These are phyloP conservation scores for Lentinula raphanica DNA, from an alignment of 768 basidiomycete species.

Conservation along the genomic window DNA sequence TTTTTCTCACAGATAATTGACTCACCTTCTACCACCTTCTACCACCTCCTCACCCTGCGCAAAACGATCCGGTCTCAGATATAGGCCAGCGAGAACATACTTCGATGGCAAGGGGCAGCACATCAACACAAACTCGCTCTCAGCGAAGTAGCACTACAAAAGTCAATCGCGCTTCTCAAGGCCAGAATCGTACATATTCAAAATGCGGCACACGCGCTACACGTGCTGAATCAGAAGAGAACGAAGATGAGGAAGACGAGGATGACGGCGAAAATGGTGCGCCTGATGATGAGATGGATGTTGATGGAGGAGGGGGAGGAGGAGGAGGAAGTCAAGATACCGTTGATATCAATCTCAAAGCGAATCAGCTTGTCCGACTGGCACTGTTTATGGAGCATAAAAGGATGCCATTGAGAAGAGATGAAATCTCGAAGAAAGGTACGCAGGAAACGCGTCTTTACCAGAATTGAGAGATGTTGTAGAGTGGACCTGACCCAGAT, in stretches of 20 bases:
- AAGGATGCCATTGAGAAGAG: constrained; percentile 59
- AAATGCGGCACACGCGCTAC: not conserved
- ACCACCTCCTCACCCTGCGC: too few relatives aligned
- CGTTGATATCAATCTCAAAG: constrained; percentile 52
- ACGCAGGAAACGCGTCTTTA: not conserved
- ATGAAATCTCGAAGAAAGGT: constrained; percentile 90
- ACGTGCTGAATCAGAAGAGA: not conserved
- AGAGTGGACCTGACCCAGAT: constrained; percentile 17
- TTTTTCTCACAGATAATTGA: too few relatives aligned
- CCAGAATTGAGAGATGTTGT: too few relatives aligned
- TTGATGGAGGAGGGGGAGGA: constrained; percentile 25
- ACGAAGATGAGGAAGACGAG: constrained; percentile 18
- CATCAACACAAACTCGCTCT: not conserved
- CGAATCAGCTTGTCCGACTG: constrained; percentile 68
- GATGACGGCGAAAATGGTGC: constrained; percentile 32
- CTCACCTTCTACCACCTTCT: too few relatives aligned
- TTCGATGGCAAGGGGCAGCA: not conserved
- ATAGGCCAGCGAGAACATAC: too few relatives aligned
- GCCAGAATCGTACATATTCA: not conserved
- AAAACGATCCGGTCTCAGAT: too few relatives aligned
- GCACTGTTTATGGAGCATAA: constrained; percentile 79
- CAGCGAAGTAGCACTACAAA: not conserved
- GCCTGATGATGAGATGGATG: constrained; percentile 28
- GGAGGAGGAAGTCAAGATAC: constrained; percentile 21
- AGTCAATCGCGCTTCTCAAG: not conserved